Conservation (phyloP, 345 rosid species). For the Abelmoschus esculentus region DNA sequence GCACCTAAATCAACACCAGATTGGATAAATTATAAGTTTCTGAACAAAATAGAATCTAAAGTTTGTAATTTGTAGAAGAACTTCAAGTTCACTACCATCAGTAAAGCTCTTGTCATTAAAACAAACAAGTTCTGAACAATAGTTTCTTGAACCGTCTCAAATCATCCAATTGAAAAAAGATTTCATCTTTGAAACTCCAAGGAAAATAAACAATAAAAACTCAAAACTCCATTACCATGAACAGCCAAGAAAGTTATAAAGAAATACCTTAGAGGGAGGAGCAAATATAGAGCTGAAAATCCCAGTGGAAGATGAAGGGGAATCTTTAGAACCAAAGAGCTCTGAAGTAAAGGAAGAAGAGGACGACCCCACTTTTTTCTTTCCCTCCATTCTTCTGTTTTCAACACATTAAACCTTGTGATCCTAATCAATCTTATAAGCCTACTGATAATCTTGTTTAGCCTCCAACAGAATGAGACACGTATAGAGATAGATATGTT, state of each 20-base stretch:
- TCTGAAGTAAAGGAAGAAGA: constrained; percentile 56
- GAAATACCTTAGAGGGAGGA: constrained; percentile 49
- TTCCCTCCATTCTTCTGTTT: constrained; percentile 46
- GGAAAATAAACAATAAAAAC: constrained; percentile 5
- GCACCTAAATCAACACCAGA: constrained; percentile 29
- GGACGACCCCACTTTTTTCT: constrained; percentile 30
- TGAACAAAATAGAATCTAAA: not conserved
- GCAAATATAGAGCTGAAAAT: constrained; percentile 62
- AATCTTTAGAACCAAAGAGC: constrained; percentile 68
- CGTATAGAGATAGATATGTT: not conserved
- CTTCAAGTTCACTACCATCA: no score
- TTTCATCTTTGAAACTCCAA: not conserved
- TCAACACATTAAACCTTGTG: constrained; percentile 7
- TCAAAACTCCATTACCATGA: not conserved
- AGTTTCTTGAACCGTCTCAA: not conserved
- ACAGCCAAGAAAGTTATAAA: not conserved
- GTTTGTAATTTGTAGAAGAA: no score
- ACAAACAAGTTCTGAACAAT: not conserved
- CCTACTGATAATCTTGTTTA: not conserved
- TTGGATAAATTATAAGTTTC: not conserved
- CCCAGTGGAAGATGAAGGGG: constrained; percentile 48
- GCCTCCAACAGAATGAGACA: constrained; percentile 20
- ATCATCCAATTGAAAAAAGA: not conserved
- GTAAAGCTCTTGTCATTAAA: not conserved
- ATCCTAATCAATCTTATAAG: constrained; percentile 1